Evolutionary conservation across 2,329 filamentous ascomycete genomes (phyloP), one percentile per base, ranked within the genome.

Genomic region (Ophiostoma angusticollis): DNA sequence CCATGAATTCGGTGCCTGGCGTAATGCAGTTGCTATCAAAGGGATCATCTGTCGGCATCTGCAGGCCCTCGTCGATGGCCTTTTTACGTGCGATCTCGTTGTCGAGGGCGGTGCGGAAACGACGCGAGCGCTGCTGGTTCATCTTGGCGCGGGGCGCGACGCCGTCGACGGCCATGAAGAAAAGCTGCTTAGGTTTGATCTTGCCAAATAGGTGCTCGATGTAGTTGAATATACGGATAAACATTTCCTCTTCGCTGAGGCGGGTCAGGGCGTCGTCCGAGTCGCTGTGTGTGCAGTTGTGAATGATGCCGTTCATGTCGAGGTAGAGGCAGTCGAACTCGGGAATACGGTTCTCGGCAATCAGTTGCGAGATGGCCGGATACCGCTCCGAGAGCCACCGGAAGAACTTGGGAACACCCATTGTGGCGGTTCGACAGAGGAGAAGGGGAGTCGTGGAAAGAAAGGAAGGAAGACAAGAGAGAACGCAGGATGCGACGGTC

Each of bases 11-110:
- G 24, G 91, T 98, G 47, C 72, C 91, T 22, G 91, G 91, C 6
- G 91, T 98, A 53, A 98, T 98, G 59, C 91, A 95, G 61, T 98
- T 98, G 68, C 89, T 96, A 67, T 98, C 91, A 56, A 98, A 98
- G 2, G 91, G 75, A 45, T 87, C 85, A 56, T 96, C 89, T 55
- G 91, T 91, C 22, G 91, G 91, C 69, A 98, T 78, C 62, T 95
- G 84, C 45, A 87, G 68, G 35, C 93, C 93, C 54, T 95, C 84
- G 35, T 67, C 70, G 45, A 96, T 78, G 32, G 91, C 93, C 71
- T 93, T 95, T 43, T 96, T 85, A 58, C 84, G 81, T 43, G 87
- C 86, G 50, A 75, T 73, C 59, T 98, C 91, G 41, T 75, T 83
- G 55, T 98, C 93, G 36, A 95, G 67, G 29, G 91, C 91, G 18